phyloP scores from a whole-genome alignment of 164 flowering plant genomes.

The Amborella trichopoda region DNA sequence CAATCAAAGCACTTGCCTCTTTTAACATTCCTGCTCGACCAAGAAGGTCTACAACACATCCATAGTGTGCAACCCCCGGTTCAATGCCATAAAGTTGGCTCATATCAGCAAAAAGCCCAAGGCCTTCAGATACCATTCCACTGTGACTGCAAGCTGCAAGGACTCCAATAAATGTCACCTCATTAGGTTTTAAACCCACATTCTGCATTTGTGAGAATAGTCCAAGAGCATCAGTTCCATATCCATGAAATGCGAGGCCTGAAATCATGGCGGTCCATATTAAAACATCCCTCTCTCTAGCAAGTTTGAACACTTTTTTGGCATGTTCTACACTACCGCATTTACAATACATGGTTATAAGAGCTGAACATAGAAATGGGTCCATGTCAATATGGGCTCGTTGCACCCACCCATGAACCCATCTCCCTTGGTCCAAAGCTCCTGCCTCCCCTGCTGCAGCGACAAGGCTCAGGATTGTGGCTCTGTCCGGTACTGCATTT shows the following conservation, averaged over 20 bases:
- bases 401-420: constrained; percentile 28
- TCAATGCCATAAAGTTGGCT: constrained; percentile 24
- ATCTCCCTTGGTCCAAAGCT: constrained; percentile 25
- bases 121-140: constrained; percentile 34
- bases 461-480: constrained; percentile 21
- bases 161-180: constrained; percentile 32
- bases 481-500: constrained; percentile 20
- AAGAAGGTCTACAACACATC: constrained; percentile 43
- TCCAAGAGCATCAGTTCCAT: constrained; percentile 28
- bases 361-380: constrained; percentile 32
- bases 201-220: constrained; percentile 26
- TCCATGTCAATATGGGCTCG: constrained; percentile 18
- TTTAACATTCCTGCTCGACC: constrained; percentile 31
- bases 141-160: constrained; percentile 41
- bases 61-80: constrained; percentile 38
- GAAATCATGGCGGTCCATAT: constrained; percentile 49
- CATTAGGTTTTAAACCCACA: constrained; percentile 22
- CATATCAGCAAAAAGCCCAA: constrained; percentile 7
- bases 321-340: constrained; percentile 41
- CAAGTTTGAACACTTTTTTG: constrained; percentile 17
- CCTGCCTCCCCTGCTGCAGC: constrained; percentile 25
- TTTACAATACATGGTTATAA: constrained; percentile 45
- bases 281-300: constrained; percentile 26
- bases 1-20: constrained; percentile 28
- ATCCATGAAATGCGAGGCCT: constrained; percentile 44